Evolutionary conservation across 768 basidiomycete species (phyloP).

Genomic region (Krasilnikovozyma curviuscula): DNA sequence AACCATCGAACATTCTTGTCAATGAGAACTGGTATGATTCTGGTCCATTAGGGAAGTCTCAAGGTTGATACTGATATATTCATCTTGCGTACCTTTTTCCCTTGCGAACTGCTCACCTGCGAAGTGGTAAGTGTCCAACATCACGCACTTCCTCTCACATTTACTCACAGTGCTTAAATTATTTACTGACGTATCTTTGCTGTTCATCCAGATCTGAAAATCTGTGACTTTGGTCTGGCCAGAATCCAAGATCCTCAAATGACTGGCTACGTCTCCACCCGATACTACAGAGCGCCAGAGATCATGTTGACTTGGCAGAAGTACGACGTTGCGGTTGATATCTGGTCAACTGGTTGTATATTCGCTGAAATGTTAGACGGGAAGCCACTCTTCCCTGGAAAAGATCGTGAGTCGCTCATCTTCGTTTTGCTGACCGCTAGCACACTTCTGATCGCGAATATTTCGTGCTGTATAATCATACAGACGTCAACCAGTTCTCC

Average conservation of each 20-base stretch:
- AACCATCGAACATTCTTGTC: conserved; percentile 98
- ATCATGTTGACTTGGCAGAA: conserved; percentile 99
- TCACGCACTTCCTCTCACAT: too few species aligned
- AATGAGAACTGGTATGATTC: conserved; percentile 99
- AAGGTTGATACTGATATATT: conserved; percentile 40
- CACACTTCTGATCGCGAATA: background rate
- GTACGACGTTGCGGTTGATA: conserved; percentile 98
- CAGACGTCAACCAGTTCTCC: conserved; percentile 98
- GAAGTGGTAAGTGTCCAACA: too few species aligned
- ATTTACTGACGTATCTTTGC: background rate
- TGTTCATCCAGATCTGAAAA: conserved; percentile 34
- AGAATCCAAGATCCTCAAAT: conserved; percentile 99
- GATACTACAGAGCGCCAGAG: conserved; percentile 97
- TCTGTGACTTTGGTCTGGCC: conserved; percentile 96
- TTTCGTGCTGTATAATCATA: background rate
- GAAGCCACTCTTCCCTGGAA: conserved; percentile 94
- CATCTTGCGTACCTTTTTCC: background rate
- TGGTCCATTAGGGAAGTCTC: too few species aligned
- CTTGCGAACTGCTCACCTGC: too few species aligned
- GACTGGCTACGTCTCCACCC: conserved; percentile 98
- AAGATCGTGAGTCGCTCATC: conserved; percentile 63
- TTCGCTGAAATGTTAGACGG: conserved; percentile 99
- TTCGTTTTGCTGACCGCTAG: background rate
- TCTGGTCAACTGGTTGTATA: conserved; percentile 98
- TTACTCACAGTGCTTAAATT: too few species aligned